Evolutionary conservation across 2,329 filamentous ascomycete species (phyloP).

Genomic region (Fusarium euwallaceae): DNA sequence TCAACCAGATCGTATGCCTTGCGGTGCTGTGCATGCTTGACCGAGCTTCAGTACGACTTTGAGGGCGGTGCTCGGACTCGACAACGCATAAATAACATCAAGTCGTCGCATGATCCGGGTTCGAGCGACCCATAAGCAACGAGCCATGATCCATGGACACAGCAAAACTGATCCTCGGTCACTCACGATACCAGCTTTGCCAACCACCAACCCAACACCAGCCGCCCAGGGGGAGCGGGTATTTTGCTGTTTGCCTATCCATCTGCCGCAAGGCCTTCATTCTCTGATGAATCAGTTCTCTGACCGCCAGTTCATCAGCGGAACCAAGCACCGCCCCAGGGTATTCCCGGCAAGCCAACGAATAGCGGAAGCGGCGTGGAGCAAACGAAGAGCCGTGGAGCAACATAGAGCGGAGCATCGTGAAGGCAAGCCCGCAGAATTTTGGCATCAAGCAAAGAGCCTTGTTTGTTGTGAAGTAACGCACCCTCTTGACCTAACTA

Average conservation of each 20-base stretch:
- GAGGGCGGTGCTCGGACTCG: slow-evolving; percentile 10
- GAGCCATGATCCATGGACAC: slow-evolving; percentile 36
- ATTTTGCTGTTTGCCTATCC: slow-evolving; percentile 25
- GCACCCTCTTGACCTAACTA: not conserved
- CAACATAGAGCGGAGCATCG: slow-evolving; percentile 25
- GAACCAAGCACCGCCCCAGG: slow-evolving; percentile 32
- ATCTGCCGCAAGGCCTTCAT: slow-evolving; percentile 28
- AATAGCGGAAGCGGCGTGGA: slow-evolving; percentile 41
- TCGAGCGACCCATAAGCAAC: slow-evolving; percentile 20
- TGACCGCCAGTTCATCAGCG: slow-evolving; percentile 65
- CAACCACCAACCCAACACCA: slow-evolving; percentile 29
- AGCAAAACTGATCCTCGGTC: slow-evolving; percentile 15
- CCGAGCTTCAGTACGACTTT: slow-evolving; percentile 9
- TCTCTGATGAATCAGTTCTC: slow-evolving; percentile 26
- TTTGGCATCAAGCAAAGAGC: slow-evolving; percentile 11
- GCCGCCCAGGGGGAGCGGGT: slow-evolving; percentile 14
- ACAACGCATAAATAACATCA: slow-evolving; percentile 27
- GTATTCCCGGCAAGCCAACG: slow-evolving; percentile 37
- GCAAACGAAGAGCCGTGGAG: slow-evolving; percentile 31
- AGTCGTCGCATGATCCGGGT: slow-evolving; percentile 29
- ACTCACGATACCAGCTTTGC: slow-evolving; percentile 19
- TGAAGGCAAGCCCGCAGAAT: slow-evolving; percentile 9
- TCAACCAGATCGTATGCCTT: slow-evolving; percentile 16
- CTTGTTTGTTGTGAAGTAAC: slow-evolving; percentile 15
- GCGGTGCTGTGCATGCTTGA: slow-evolving; percentile 21